Base-by-base conservation (phyloP, 2,329 filamentous ascomycete species). In the Fusarium compactum region DNA sequence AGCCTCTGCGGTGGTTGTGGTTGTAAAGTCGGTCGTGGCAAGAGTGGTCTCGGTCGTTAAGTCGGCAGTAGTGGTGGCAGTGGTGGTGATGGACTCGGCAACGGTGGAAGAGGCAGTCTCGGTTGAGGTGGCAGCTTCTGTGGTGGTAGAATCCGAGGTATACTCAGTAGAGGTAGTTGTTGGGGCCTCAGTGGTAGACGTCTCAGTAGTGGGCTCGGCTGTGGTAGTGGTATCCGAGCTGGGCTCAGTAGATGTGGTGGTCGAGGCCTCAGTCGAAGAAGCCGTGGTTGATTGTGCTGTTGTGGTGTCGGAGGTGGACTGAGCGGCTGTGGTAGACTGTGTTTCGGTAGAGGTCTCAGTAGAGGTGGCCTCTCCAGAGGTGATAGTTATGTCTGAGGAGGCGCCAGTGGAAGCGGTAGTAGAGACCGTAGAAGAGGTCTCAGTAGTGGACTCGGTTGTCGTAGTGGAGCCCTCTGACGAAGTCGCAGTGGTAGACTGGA, bases 161-260 rank as follows among this genome's bases (percentile, higher is more conserved):
- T 34, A 18, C 16, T 18, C 16, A 18, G 16, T 18, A 18, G 32
- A 34, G 16, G 32, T 34, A 18, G 32, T 34, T 4, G 16, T 34
- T 0, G 16, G 11, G 32, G 2, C 32, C 32, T 34, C 9, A 6
- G 16, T 10, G 16, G 32, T 10, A 11, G 32, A 34, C 16, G 32
- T 34, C 32, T 34, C 9, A 16, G 32, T 6, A 1, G 16, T 34
- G 0, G 1, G 11, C 2, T 45, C 16, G 22, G 15, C 0, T 11
- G 24, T 45, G 24, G 43, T 27, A 14, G 43, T 27, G 15, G 24
- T 45, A 11, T 18, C 4, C 8, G 16, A 12, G 15, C 22, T n/a
- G 11, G 24, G 24, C 43, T 45, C 43, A n/a, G 22, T 24, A 11
- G 43, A 27, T 11, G 24, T 45, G 7, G 24, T 27, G 8, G 43